These are phyloP conservation scores for Plantago lanceolata DNA, from an alignment of 305 asterid species.

Conservation along the genomic window DNA sequence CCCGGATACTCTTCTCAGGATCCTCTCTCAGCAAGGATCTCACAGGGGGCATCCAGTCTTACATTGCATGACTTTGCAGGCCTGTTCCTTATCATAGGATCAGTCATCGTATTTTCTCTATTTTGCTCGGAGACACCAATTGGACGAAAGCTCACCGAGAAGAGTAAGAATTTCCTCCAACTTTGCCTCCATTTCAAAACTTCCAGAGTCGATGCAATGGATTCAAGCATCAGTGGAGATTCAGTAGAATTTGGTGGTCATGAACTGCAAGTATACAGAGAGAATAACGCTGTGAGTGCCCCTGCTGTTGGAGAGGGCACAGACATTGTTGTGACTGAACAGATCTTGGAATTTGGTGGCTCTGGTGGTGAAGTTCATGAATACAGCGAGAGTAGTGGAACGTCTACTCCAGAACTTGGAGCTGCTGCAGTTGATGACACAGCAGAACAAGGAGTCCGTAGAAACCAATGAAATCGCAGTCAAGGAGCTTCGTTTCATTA, in stretches of 20 bases:
- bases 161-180: neutral
- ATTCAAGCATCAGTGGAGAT: neutral
- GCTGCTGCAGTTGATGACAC: neutral
- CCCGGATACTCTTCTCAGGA: conserved; percentile 47
- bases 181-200: neutral
- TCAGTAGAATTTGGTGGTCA: neutral
- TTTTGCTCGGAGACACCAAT: conserved; percentile 33
- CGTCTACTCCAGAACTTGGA: neutral
- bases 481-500: no score
- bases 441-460: no score
- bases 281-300: neutral
- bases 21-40: conserved; percentile 31
- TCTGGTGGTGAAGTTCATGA: neutral
- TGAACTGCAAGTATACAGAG: neutral
- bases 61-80: conserved; percentile 42
- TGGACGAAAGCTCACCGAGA: conserved; percentile 21
- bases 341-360: neutral
- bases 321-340: conserved; percentile 1
- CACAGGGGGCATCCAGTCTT: conserved; percentile 38
- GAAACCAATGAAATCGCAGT: no score
- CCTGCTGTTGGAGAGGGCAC: neutral
- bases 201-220: conserved; percentile 1
- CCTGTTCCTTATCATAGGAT: conserved; percentile 44
- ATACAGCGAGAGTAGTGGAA: neutral
- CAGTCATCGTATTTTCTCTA: conserved; percentile 32